A percentile compares a stretch with the other conserved stretches of the same genome.
These are phyloP conservation scores for Heimioporus sp. DNA, from an alignment of 768 basidiomycete genomes.

Conservation along the genomic window DNA sequence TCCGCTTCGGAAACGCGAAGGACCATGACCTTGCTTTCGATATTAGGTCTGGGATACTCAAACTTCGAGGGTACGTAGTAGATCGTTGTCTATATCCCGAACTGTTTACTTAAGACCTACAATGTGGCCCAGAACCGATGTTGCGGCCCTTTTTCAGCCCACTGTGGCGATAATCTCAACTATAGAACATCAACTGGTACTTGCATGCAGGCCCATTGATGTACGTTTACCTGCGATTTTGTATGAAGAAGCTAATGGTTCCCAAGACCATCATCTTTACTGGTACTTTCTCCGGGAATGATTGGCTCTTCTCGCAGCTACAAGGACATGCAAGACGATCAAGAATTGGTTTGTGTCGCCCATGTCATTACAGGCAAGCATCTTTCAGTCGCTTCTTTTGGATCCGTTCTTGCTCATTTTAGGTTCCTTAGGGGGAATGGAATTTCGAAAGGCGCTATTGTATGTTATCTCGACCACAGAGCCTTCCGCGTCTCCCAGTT, in stretches of 20 bases:
- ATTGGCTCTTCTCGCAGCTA: slow-evolving; percentile 39
- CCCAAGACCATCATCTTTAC: slow-evolving; percentile 40
- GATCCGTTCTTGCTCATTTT: not conserved
- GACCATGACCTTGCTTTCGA: slow-evolving; percentile 40
- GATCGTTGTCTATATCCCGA: not conserved
- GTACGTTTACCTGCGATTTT: slow-evolving; percentile 12
- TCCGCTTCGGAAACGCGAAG: slow-evolving; percentile 44
- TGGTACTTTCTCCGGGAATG: slow-evolving; percentile 45
- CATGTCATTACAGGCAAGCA: slow-evolving; percentile 49
- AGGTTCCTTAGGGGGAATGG: slow-evolving; percentile 35
- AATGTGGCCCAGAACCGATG: slow-evolving; percentile 21
- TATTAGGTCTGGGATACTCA: slow-evolving; percentile 48
- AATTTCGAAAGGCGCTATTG: slow-evolving; percentile 45
- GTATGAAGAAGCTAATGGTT: slow-evolving; percentile 2
- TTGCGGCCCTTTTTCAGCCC: slow-evolving; percentile 31
- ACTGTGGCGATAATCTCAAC: slow-evolving; percentile 22
- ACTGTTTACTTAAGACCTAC: not conserved
- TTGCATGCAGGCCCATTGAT: slow-evolving; percentile 21
- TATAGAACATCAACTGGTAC: slow-evolving; percentile 25
- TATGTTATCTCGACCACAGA: slow-evolving; percentile 42
- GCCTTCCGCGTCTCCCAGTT: slow-evolving; percentile 40
- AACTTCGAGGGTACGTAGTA: slow-evolving; percentile 35
- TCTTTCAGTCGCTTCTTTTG: slow-evolving; percentile 3
- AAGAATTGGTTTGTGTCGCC: slow-evolving; percentile 43
- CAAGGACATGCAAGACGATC: slow-evolving; percentile 31